Conservation (phyloP, 116 monocot species). For the Phalaenopsis hybrid region DNA sequence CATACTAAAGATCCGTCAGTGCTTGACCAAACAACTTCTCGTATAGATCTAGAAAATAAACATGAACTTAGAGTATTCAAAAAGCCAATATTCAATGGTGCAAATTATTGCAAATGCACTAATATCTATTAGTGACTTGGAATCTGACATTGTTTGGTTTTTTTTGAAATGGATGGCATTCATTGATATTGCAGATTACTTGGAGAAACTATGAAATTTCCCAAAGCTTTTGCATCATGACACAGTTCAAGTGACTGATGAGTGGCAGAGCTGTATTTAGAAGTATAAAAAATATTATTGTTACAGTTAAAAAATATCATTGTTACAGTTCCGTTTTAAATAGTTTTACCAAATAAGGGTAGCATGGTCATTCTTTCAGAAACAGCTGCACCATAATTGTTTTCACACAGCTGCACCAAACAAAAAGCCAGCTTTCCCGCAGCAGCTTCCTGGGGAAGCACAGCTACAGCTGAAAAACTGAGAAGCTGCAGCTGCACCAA, state of each 20-base stretch:
- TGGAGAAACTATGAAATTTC: conserved; percentile 53
- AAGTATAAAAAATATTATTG: conserved; percentile 26
- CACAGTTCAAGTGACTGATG: conserved; percentile 61
- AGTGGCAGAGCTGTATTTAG: conserved; percentile 71
- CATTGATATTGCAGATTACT: conserved; percentile 38
- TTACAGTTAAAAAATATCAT: no score
- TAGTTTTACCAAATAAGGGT: no score
- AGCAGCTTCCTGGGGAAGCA: no score
- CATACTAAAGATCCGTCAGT: conserved; percentile 12
- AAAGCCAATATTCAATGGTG: conserved; percentile 31
- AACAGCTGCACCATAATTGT: no score
- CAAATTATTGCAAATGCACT: conserved; percentile 49
- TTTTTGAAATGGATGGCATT: conserved; percentile 38
- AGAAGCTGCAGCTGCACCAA: no score
- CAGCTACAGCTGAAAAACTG: no score
- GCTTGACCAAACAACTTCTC: conserved; percentile 6
- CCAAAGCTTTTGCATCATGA: conserved; percentile 52
- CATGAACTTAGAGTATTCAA: conserved; percentile 12
- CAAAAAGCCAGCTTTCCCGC: no score
- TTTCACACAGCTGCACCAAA: no score
- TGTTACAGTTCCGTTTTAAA: no score
- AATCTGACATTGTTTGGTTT: conserved; percentile 40
- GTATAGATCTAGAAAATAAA: conserved; percentile 9
- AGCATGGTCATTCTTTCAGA: no score
- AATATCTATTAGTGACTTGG: conserved; percentile 57